A percentile compares a stretch with the other conserved stretches of the same genome.
Evolutionary conservation across 1,139 yeast genomes (phyloP).

Genomic region (Nakaseomyces delphensis): DNA sequence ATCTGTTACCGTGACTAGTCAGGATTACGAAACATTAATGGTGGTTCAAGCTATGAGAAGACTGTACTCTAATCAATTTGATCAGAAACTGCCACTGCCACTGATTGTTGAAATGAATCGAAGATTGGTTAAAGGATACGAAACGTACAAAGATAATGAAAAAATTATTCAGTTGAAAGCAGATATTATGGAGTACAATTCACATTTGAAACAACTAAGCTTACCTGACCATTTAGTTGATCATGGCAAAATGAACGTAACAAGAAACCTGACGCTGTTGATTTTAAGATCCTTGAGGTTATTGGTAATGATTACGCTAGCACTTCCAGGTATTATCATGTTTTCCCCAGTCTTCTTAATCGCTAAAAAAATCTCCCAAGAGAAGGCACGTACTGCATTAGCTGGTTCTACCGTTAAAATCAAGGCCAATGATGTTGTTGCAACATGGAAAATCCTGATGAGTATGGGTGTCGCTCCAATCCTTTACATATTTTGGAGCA

Average conservation of each 20-base stretch:
- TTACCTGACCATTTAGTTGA: slow-evolving; percentile 90
- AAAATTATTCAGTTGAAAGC: slow-evolving; percentile 50
- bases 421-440: slow-evolving; percentile 84
- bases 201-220: slow-evolving; percentile 54
- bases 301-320: slow-evolving; percentile 45
- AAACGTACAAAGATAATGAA: slow-evolving; percentile 64
- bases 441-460: slow-evolving; percentile 91
- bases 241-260: slow-evolving; percentile 45
- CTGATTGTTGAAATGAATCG: slow-evolving; percentile 85
- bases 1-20: slow-evolving; percentile 85
- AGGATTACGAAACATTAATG: slow-evolving; percentile 87
- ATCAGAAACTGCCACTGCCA: slow-evolving; percentile 66
- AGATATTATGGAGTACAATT: slow-evolving; percentile 61
- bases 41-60: slow-evolving; percentile 91
- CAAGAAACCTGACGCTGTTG: slow-evolving; percentile 41
- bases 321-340: slow-evolving; percentile 77
- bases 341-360: slow-evolving; percentile 81
- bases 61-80: slow-evolving; percentile 67
- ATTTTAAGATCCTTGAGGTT: slow-evolving; percentile 48
- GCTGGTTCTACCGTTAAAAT: slow-evolving; percentile 87
- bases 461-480: slow-evolving; percentile 85
- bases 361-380: slow-evolving; percentile 61
- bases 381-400: slow-evolving; percentile 70
- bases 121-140: slow-evolving; percentile 71
- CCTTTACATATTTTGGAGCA: slow-evolving; percentile 70